Percentiles rank a stretch among this genome's conserved stretches.
These are phyloP conservation scores for Helichrysum umbraculigerum DNA, from an alignment of 129 eudicot genomes.

Conservation along the genomic window DNA sequence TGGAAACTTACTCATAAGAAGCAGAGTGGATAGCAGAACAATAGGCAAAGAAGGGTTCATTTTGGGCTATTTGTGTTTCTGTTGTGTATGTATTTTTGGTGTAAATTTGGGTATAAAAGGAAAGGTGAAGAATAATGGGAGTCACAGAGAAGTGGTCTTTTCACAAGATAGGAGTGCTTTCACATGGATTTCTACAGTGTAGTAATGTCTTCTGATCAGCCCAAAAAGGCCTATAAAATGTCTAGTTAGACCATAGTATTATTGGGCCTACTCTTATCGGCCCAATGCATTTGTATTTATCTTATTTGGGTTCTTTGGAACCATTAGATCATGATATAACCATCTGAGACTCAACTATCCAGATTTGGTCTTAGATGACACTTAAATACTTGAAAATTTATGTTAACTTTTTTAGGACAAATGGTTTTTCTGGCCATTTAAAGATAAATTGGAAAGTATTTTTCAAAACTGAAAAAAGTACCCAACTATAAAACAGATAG, in stretches of 20 bases:
- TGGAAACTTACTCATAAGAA: conserved; percentile 25
- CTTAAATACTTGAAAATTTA: too few relatives aligned
- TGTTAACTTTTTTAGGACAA: too few relatives aligned
- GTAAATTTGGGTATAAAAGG: conserved; percentile 27
- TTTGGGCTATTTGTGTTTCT: background rate
- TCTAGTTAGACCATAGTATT: background rate
- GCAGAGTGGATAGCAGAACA: conserved; percentile 27
- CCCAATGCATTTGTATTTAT: background rate
- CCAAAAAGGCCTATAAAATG: conserved; percentile 10
- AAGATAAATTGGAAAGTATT: background rate
- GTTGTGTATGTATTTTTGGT: background rate
- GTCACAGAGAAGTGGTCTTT: conserved; percentile 31
- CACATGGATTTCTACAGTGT: conserved; percentile 33
- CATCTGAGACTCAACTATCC: background rate
- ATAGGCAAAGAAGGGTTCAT: conserved; percentile 25
- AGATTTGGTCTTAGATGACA: too few relatives aligned
- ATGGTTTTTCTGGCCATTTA: background rate
- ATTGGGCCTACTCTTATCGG: background rate
- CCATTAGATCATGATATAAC: background rate
- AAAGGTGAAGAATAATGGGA: conserved; percentile 18
- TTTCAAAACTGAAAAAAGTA: background rate
- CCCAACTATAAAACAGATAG: background rate
- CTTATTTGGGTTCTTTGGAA: too few relatives aligned
- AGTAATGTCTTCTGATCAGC: conserved; percentile 24
- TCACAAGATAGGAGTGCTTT: conserved; percentile 36